Evolutionary conservation across 768 basidiomycete species (phyloP), one percentile per base, ranked within the genome.

Genomic region (Lactarius hengduanensis): DNA sequence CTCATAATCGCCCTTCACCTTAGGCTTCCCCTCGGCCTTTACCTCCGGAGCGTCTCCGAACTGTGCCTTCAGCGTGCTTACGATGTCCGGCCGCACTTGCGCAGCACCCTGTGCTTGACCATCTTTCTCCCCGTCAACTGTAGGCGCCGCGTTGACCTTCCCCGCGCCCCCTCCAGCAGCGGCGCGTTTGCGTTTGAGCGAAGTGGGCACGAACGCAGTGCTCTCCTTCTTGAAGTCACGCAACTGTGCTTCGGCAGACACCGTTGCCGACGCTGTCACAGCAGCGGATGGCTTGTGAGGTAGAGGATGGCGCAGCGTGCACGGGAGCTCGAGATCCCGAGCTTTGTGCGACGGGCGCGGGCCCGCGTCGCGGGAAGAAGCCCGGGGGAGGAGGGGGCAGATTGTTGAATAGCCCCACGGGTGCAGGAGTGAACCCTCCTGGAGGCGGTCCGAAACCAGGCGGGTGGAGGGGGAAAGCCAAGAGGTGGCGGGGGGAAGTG

Each of bases 221-320:
- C 91, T 90, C 75, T 99, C 97, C 76, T 94, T 95, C 79, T 95
- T 94, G 67, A 98, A 81, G 77, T 99, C 94, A 16, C 96, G 90
- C 59, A 99, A 77, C 74, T 94, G 83, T 4, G 97, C 94, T 55
- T 81, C 93, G 2, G 95, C 94, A 26, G 85, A 88, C 60, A 98
- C 87, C 2, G 85, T 90, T 1, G 92, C 93, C 8, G 84, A 78
- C 1, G 80, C 80, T 18, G 81, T 67, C 54, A 76, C 78, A 11
- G 80, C 76, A 10, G 77, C 66, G 2, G 71, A 58, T 16, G 80
- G 76, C 10, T 77, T 66, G 2, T 70, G 58, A 18, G 76, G 69
- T 15, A 72, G 73, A 79, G 80, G 61, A 79, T n/a, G 78, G 65
- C 34, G 72, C 59, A 54, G 73, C 36, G 57, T 73, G 67, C 34